phyloP scores from a whole-genome alignment of 352 stramenopile species.

The Phytophthora crassamura region DNA sequence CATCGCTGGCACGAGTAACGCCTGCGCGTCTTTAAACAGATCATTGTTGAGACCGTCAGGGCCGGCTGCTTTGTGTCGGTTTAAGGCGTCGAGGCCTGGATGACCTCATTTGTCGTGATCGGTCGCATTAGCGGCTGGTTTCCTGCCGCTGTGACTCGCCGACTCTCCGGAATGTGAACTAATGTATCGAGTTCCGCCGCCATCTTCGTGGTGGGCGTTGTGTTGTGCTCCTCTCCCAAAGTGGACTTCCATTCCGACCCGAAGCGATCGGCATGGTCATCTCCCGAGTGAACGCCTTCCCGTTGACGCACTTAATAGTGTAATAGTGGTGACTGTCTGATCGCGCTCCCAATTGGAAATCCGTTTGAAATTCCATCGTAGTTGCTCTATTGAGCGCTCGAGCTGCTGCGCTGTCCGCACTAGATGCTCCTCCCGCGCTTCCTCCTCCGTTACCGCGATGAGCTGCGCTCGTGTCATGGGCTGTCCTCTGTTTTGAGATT shows the following conservation, averaged over 20 bases:
- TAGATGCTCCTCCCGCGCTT: too few relatives aligned
- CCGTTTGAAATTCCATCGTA: slow-evolving; percentile 2
- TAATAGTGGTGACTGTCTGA: background rate
- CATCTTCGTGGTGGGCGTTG: background rate
- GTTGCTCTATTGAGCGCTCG: background rate
- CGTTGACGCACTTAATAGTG: too few relatives aligned
- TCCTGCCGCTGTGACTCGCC: background rate
- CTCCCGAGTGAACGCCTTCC: background rate
- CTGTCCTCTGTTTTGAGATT: background rate
- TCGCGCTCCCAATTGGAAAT: too few relatives aligned
- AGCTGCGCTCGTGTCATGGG: background rate
- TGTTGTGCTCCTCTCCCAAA: background rate
- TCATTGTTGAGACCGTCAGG: too few relatives aligned
- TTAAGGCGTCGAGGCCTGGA: background rate
- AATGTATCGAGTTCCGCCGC: background rate
- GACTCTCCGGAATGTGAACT: background rate
- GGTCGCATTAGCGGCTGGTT: background rate
- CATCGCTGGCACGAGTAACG: too few relatives aligned
- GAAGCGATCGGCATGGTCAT: background rate
- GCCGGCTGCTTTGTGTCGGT: slow-evolving; percentile 3
- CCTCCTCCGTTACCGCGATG: too few relatives aligned
- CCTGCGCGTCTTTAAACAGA: too few relatives aligned
- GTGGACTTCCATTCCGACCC: background rate
- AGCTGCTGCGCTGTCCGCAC: background rate
- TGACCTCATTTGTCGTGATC: background rate